Evolutionary conservation across 331 rosid species (phyloP), one percentile per base, ranked within the genome.

Genomic region (Dryas integrifolia): DNA sequence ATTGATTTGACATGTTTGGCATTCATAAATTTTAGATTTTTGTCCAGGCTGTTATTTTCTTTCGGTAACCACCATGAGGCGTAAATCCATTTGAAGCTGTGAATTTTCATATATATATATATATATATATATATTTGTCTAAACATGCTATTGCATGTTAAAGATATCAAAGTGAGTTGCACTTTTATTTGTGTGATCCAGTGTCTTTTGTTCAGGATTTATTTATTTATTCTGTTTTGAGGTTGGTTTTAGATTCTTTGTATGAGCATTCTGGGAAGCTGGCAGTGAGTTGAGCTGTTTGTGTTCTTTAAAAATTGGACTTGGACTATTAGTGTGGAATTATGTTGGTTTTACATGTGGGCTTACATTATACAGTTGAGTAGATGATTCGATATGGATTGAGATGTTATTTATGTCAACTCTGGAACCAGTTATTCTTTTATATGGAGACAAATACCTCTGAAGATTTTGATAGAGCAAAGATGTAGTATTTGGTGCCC

Each of bases 81-180:
- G 48, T n/a, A 30, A 5, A n/a, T 49, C 59, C 46, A 15, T 67
- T 67, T 50, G 59, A 49, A 67, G 57, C 13, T 48, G 58, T 67
- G 26, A 4, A 50, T 41, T 30, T 9, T 38, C 14, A 21, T 30
- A 30, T 30, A 69, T 41, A 21, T 18, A 8, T 24, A 15, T 8
- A 21, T 21, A 21, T 30, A 30, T 1, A 53, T 41, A 21, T 18
- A 8, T 24, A 15, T 8, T 3, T 14, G 44, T 21, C 24, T 47
- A 26, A 24, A 45, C 30, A 48, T 66, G 11, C 26, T 14, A 57
- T 24, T 68, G n/a, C 38, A 38, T 35, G 38, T n/a, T n/a, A 18
- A 45, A 45, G 40, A 46, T 63, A 10, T 26, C 53, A 3, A 38
- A 52, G 43, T 52, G 46, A 21, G 15, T 15, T 35, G 35, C 21